Percentiles rank a stretch among this genome's conserved stretches.
These are phyloP conservation scores for Epichloe uncinata DNA, from an alignment of 2,329 filamentous ascomycete species.

Conservation along the genomic window DNA sequence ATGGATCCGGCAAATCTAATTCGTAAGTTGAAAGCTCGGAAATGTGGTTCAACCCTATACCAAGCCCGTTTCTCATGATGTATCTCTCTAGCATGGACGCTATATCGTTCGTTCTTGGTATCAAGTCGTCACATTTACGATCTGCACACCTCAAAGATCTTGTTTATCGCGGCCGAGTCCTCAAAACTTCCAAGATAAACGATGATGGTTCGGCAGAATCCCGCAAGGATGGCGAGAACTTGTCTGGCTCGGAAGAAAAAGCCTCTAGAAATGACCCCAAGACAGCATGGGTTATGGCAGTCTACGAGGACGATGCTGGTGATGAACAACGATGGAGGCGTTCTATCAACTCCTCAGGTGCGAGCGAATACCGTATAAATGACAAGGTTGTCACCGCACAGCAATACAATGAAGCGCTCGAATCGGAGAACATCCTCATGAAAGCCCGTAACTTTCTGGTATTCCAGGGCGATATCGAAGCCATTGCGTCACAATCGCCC, in stretches of 20 bases:
- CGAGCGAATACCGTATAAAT: slow-evolving; percentile 95
- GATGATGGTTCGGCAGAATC: slow-evolving; percentile 66
- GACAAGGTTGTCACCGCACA: slow-evolving; percentile 76
- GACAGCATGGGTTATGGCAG: slow-evolving; percentile 97
- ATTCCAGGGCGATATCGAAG: slow-evolving; percentile 95
- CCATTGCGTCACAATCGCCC: slow-evolving; percentile 88
- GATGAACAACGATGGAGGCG: slow-evolving; percentile 95
- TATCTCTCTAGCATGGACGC: slow-evolving; percentile 69
- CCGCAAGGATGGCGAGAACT: slow-evolving; percentile 49
- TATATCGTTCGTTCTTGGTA: slow-evolving; percentile 96
- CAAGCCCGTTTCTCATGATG: neutral
- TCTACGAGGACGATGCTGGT: slow-evolving; percentile 94
- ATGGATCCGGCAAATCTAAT: slow-evolving; percentile 99
- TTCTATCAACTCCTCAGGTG: slow-evolving; percentile 74
- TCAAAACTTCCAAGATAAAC: slow-evolving; percentile 86
- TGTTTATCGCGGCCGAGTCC: slow-evolving; percentile 86
- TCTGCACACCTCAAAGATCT: slow-evolving; percentile 89
- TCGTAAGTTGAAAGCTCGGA: slow-evolving; percentile 46
- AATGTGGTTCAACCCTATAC: neutral
- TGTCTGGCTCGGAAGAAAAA: slow-evolving; percentile 46
- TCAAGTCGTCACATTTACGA: slow-evolving; percentile 95
- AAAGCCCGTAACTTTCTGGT: slow-evolving; percentile 97
- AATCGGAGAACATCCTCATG: slow-evolving; percentile 92
- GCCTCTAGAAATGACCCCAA: slow-evolving; percentile 73
- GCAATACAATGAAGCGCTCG: slow-evolving; percentile 86